Conservation (phyloP, 768 basidiomycete genomes). For the Lentinula detonsa region DNA sequence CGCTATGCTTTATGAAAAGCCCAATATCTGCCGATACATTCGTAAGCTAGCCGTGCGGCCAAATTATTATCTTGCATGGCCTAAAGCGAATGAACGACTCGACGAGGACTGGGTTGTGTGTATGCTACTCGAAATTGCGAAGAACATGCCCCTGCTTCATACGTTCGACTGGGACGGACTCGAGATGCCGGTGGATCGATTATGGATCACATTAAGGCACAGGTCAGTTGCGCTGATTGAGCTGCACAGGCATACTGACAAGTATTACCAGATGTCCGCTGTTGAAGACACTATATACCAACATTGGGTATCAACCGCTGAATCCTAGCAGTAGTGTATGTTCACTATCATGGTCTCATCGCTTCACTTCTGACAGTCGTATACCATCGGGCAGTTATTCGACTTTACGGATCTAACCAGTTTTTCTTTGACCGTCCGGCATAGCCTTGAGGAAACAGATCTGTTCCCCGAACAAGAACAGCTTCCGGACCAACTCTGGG, state of each 20-base stretch:
- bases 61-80: slow-evolving; percentile 49
- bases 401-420: slow-evolving; percentile 34
- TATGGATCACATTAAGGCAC: slow-evolving; percentile 35
- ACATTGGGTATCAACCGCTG: slow-evolving; percentile 31
- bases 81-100: slow-evolving; percentile 32
- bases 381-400: slow-evolving; percentile 25
- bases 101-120: slow-evolving; percentile 35
- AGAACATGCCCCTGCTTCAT: slow-evolving; percentile 25
- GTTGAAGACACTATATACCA: slow-evolving; percentile 37
- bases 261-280: slow-evolving; percentile 30
- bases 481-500: slow-evolving; percentile 38
- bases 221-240: slow-evolving; percentile 22
- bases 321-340: slow-evolving; percentile 26
- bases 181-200: slow-evolving; percentile 34
- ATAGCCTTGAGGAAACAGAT: slow-evolving; percentile 34
- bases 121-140: slow-evolving; percentile 27
- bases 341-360: neutral
- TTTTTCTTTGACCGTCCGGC: slow-evolving; percentile 42
- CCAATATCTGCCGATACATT: slow-evolving; percentile 31
- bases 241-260: neutral
- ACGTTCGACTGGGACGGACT: slow-evolving; percentile 48
- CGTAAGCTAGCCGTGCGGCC: slow-evolving; percentile 40
- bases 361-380: neutral
- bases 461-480: slow-evolving; percentile 31
- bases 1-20: slow-evolving; percentile 25